These are phyloP conservation scores for Alternaria sp. DNA, from an alignment of 2,329 filamentous ascomycete genomes.

Conservation along the genomic window DNA sequence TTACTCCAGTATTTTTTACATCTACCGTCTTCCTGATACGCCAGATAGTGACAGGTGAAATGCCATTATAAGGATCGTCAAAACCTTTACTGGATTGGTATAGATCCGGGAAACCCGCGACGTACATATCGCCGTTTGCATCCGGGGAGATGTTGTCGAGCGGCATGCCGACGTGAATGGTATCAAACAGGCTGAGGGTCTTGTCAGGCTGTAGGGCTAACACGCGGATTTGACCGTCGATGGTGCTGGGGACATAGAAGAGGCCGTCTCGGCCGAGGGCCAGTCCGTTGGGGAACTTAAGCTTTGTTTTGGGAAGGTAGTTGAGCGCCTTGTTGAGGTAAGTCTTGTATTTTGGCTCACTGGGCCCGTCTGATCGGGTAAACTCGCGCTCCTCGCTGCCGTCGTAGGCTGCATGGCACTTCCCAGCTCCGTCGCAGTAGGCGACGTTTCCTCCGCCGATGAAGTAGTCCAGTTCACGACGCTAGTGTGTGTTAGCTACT, in stretches of 20 bases:
- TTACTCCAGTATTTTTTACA: not conserved
- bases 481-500: not conserved
- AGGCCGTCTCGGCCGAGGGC: slow-evolving; percentile 29
- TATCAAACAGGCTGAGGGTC: slow-evolving; percentile 27
- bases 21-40: slow-evolving; percentile 24
- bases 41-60: slow-evolving; percentile 27
- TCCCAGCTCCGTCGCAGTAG: slow-evolving; percentile 25
- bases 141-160: slow-evolving; percentile 38
- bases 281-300: slow-evolving; percentile 42
- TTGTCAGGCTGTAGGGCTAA: slow-evolving; percentile 23
- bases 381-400: slow-evolving; percentile 13
- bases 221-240: slow-evolving; percentile 32
- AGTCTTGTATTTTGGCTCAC: slow-evolving; percentile 5
- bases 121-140: slow-evolving; percentile 34
- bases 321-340: slow-evolving; percentile 5
- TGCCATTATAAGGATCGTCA: slow-evolving; percentile 20
- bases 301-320: slow-evolving; percentile 20
- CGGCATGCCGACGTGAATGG: slow-evolving; percentile 30
- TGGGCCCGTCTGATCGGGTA: not conserved
- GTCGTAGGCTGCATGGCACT: slow-evolving; percentile 25
- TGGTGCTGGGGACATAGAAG: slow-evolving; percentile 35
- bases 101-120: slow-evolving; percentile 26
- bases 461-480: slow-evolving; percentile 28
- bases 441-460: slow-evolving; percentile 38
- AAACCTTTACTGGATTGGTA: slow-evolving; percentile 14